A percentile compares a stretch with the other conserved stretches of the same genome.
Evolutionary conservation across 2,329 filamentous ascomycete genomes (phyloP).

Genomic region (Colletotrichum sp.): DNA sequence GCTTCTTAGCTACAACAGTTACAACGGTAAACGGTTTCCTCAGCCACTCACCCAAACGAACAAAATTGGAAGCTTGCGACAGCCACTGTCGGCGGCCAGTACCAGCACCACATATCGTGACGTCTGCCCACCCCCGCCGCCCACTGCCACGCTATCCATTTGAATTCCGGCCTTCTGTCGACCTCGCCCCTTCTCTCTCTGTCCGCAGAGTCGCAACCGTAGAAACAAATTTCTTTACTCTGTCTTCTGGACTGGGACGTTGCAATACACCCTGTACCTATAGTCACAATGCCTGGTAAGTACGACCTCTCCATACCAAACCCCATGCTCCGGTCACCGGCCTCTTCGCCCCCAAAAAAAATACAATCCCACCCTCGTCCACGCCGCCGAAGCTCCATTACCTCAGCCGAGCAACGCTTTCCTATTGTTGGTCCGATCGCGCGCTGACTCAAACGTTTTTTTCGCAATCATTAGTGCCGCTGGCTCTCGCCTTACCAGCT

Average conservation of each 20-base stretch:
- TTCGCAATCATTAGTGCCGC: conserved; percentile 46
- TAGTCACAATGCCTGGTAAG: conserved; percentile 16
- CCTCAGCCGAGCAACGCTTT: not conserved
- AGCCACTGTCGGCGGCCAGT: not conserved
- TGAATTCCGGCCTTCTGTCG: not conserved
- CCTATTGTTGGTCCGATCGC: not conserved
- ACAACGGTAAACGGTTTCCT: not conserved
- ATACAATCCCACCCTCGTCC: not conserved
- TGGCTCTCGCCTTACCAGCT: conserved; percentile 62
- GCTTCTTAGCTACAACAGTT: not conserved
- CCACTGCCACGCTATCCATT: not conserved
- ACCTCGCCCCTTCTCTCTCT: not conserved
- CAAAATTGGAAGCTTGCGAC: not conserved
- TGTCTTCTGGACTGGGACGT: not conserved
- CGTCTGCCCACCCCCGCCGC: not conserved
- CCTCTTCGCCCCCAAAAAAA: not conserved
- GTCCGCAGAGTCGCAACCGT: not conserved
- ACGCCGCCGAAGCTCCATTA: not conserved
- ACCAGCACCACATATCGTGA: not conserved
- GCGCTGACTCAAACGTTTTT: not conserved
- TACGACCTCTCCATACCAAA: not conserved
- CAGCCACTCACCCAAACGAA: not conserved
- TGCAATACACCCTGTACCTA: not conserved
- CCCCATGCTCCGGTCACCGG: not conserved
- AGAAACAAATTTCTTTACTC: not conserved